Base-by-base conservation (phyloP, 176 grass and related monocot species). In the Oryza coarctata region DNA sequence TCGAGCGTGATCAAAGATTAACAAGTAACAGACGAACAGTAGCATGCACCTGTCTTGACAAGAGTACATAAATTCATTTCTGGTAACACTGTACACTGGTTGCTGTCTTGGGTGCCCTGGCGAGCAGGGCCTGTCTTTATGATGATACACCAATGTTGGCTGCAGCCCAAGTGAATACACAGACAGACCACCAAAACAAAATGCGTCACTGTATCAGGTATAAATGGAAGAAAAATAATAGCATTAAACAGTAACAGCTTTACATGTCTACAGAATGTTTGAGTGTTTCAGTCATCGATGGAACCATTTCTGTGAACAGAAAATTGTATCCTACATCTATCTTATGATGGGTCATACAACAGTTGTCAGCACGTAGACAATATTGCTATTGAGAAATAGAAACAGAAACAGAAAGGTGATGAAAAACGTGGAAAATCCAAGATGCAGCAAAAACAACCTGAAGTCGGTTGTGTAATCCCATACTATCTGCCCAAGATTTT, bases 161-260 rank as follows among this genome's bases (percentile, higher is more conserved):
- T 23, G 22, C 3, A 30, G 26, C 13, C 41, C 1, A 30, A 20
- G 26, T 47, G 70, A 49, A 49, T 3, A 18, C 4, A 65, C 14
- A 66, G 29, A 71, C 35, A 43, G n/a, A 23, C 43, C 68, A 71
- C 68, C 68, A 27, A 70, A 70, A 43, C 34, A 70, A 70, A n/a
- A 26, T 43, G 39, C 7, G 39, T 31, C 44, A 26, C 17, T 71
- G 26, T 25, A 4, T 26, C 38, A 52, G 30, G 64, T 8, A 50
- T 32, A 33, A n/a, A 50, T 18, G 64, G n/a, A 80, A 45, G 55
- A 13, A 60, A 14, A 47, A 34, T 15, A 22, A 35, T 18, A 43
- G 31, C 47, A 45, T 41, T 23, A 73, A 32, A 18, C 9, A 60
- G n/a, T 23, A n/a, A 18, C 10, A 27, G 14, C 52, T 49, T 45